A percentile compares a stretch with the other conserved stretches of the same genome.
phyloP scores from a whole-genome alignment of 495 filamentous ascomycete genomes.

The Talaromyces nanjingensis region DNA sequence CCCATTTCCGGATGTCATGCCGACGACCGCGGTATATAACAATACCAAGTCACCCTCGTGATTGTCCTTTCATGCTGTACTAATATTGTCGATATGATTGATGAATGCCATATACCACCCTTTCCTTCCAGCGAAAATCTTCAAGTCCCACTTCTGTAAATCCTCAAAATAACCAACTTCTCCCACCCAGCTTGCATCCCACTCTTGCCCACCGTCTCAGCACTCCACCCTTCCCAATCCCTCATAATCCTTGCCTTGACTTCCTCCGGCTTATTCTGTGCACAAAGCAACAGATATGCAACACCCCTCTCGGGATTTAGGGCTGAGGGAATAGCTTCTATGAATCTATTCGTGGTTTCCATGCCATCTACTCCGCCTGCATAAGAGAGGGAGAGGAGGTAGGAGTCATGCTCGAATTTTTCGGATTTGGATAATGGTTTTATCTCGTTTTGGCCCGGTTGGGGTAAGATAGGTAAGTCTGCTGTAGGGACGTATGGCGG shows the following conservation, averaged over 20 bases:
- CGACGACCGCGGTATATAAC: not conserved
- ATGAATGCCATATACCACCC: not conserved
- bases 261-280: constrained; percentile 72
- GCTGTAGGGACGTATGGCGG: constrained; percentile 90
- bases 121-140: no score
- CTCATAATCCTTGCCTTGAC: constrained; percentile 58
- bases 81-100: not conserved
- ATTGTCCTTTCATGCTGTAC: not conserved
- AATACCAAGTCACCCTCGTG: not conserved
- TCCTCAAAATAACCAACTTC: constrained; percentile 72
- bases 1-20: not conserved
- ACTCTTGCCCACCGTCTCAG: constrained; percentile 73
- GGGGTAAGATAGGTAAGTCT: constrained; percentile 50
- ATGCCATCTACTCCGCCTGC: constrained; percentile 87
- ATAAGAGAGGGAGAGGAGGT: constrained; percentile 77
- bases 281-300: constrained; percentile 84
- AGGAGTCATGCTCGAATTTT: constrained; percentile 63
- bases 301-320: constrained; percentile 60
- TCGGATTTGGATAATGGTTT: constrained; percentile 19
- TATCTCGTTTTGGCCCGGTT: constrained; percentile 13
- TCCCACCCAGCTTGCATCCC: constrained; percentile 90
- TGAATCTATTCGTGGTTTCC: constrained; percentile 76
- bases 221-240: constrained; percentile 57
- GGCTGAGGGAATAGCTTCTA: constrained; percentile 56
- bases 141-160: constrained; percentile 47